Base-by-base conservation (phyloP, 345 rosid genomes). In the Salix brachista region DNA sequence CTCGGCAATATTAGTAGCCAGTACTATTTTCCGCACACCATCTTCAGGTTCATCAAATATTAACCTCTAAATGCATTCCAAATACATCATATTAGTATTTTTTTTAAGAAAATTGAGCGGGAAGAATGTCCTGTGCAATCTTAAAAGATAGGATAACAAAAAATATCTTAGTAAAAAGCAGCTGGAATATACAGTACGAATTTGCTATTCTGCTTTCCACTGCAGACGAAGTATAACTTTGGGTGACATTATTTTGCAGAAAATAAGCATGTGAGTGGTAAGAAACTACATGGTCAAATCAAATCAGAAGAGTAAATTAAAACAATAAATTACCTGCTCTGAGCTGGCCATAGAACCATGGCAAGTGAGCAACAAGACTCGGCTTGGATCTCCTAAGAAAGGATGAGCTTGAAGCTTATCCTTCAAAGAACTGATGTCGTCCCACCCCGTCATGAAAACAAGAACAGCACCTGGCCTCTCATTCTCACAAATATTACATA, bases 391-490 rank as follows among this genome's bases (percentile, higher is more conserved):
- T 74, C 98, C 97, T 54, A 94, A 78, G 72, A 87, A 65, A 61
- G 88, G 88, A 86, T 94, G 89, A 77, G 86, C 80, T 83, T 78
- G 90, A 64, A 92, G 90, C 83, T 94, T 91, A 64, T 94, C 98
- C 87, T 92, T 92, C 50, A 92, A 83, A 69, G 97, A 85, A 86
- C 81, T 89, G 76, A 92, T 92, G 87, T 94, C 98, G 80, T 94
- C 98, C 97, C 97, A 92, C 65, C 98, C 98, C 80, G 95, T 94
- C 97, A 94, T 85, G 84, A 94, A 94, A 74, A 94, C 94, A 46
- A 94, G 84, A 75, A 94, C 86, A 76, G 97, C 92, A 79, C 98
- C 98, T 23, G 91, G 91, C 75, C 80, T 81, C 85, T 85, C 94
- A 72, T 89, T 83, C 88, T 92, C 90, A 65, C 96, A 92, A 58